Base-by-base conservation (phyloP, 2,329 filamentous ascomycete genomes). In the Xylaria sp. region DNA sequence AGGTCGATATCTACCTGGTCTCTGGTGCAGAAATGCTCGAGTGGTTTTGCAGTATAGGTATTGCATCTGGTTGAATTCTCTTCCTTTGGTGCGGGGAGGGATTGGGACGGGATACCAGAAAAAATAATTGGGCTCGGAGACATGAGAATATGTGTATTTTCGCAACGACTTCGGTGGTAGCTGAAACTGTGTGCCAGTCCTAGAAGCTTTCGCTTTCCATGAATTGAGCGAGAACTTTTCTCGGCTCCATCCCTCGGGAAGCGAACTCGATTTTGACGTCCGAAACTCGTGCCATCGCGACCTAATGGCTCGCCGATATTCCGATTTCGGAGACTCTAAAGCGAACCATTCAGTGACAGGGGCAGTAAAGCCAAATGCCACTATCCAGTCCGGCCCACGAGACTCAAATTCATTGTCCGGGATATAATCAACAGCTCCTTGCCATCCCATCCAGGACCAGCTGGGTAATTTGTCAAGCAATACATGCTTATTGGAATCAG, bases 361-460 rank as follows among this genome's bases (percentile, higher is more conserved):
- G 31, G 44, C 13, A 26, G 31, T 28, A 31, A 51, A 61, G 1
- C 59, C 59, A 38, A 38, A 56, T 11, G n/a, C 53, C 33, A 38
- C 31, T 11, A 31, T 9, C 53, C 53, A 38, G 31, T 20, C 31
- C 6, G 53, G 53, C 53, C 53, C 53, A 23, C 53, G 53, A 40
- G 59, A 49, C 46, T 61, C 59, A 15, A 49, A 61, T 28, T 61
- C 59, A 31, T 31, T 61, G 59, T 61, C 59, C 7, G 31, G 28
- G 5, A 38, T 15, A 20, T 20, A 40, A 11, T 38, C 31, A 13
- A 51, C 59, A 6, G 1, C 3, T 17, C 44, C 59, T 40, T 61
- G 31, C 59, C 59, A 61, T 33, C 59, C 59, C 20, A 61, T 61
- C 59, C 59, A 61, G 9, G 59, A 61, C 59, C 59, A 61, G 28